Conservation (phyloP, 352 stramenopile species). For the Hyaloperonospora arabidopsidis region DNA sequence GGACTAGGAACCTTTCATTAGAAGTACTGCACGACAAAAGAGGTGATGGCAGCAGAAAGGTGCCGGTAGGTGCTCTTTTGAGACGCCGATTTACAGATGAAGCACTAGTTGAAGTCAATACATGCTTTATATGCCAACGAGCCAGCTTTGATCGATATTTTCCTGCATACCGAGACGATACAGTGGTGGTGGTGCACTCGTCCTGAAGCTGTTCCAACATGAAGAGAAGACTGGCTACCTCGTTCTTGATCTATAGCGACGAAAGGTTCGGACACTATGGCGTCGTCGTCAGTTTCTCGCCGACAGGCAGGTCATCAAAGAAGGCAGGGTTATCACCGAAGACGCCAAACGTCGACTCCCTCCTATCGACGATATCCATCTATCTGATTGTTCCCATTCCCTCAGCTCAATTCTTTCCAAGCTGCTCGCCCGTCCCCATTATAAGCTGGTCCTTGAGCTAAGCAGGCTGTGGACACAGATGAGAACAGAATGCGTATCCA, state of each 20-base stretch:
- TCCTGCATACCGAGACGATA: too few relatives aligned
- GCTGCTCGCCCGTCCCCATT: constrained; percentile 5
- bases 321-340: too few relatives aligned
- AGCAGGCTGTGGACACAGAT: neutral
- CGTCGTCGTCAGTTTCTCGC: constrained; percentile 41
- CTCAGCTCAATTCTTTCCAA: constrained; percentile 16
- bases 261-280: constrained; percentile 26
- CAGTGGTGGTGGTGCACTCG: too few relatives aligned
- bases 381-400: constrained; percentile 21
- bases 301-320: constrained; percentile 44
- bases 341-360: constrained; percentile 21
- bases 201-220: constrained; percentile 28
- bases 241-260: constrained; percentile 32
- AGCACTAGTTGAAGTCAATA: too few relatives aligned
- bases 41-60: too few relatives aligned
- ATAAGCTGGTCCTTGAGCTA: constrained; percentile 21
- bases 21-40: too few relatives aligned
- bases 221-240: constrained; percentile 40
- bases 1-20: too few relatives aligned
- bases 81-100: too few relatives aligned
- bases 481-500: constrained; percentile 21
- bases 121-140: too few relatives aligned
- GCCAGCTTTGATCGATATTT: too few relatives aligned
- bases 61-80: too few relatives aligned
- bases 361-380: constrained; percentile 3